Evolutionary conservation across 2,329 filamentous ascomycete genomes (phyloP).

Genomic region (Arachnomyces sp.): DNA sequence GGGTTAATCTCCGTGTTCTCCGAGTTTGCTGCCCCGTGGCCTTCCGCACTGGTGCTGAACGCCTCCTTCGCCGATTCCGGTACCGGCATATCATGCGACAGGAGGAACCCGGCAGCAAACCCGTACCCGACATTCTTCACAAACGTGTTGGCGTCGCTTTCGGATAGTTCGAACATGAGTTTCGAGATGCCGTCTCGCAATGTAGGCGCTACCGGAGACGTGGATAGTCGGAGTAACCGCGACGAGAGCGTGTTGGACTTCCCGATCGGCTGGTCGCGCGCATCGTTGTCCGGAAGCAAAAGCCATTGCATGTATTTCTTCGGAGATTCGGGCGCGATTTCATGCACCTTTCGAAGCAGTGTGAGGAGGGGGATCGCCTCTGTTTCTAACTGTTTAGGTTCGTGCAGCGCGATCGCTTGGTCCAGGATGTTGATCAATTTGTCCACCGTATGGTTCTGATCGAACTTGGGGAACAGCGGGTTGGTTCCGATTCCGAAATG

Average conservation of each 20-base stretch:
- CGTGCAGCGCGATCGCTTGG: slow-evolving; percentile 54
- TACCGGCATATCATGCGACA: slow-evolving; percentile 72
- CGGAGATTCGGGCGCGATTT: slow-evolving; percentile 55
- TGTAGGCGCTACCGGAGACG: slow-evolving; percentile 61
- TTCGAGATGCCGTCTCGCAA: slow-evolving; percentile 67
- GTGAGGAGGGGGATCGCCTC: slow-evolving; percentile 65
- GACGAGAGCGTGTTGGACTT: slow-evolving; percentile 65
- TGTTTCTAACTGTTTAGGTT: slow-evolving; percentile 62
- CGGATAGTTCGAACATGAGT: slow-evolving; percentile 80
- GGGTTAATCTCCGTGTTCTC: slow-evolving; percentile 57
- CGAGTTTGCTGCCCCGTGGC: slow-evolving; percentile 24
- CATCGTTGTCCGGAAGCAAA: slow-evolving; percentile 68
- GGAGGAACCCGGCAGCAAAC: slow-evolving; percentile 81
- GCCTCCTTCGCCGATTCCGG: slow-evolving; percentile 57
- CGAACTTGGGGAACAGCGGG: slow-evolving; percentile 58
- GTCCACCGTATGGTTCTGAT: slow-evolving; percentile 52
- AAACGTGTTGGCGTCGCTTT: slow-evolving; percentile 68
- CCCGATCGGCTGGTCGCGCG: slow-evolving; percentile 70
- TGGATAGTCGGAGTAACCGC: slow-evolving; percentile 67
- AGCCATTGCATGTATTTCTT: slow-evolving; percentile 54
- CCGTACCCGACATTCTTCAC: slow-evolving; percentile 92
- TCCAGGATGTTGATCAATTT: slow-evolving; percentile 64
- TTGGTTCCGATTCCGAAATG: slow-evolving; percentile 33
- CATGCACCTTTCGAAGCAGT: slow-evolving; percentile 62
- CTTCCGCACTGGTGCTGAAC: slow-evolving; percentile 30